Base-by-base conservation (phyloP, 352 stramenopile genomes). In the Globisporangium megalacanthum region DNA sequence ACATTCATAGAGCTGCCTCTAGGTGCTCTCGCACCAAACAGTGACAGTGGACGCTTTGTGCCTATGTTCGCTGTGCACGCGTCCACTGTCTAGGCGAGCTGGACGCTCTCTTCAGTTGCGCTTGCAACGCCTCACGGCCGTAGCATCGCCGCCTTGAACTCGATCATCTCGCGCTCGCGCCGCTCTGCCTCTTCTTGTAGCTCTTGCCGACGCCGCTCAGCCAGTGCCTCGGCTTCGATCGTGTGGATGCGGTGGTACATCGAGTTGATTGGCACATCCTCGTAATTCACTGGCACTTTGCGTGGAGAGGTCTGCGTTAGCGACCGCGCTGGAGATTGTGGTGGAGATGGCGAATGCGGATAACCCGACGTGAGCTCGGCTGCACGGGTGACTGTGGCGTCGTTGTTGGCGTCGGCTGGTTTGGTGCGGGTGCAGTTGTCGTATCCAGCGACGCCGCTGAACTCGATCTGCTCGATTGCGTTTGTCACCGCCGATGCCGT, bases 231-330 rank as follows among this genome's bases (percentile, higher is more conserved):
- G 46, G 83, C 64, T 42, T 85, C 66, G 8, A 73, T 73, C n/a
- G 69, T 56, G 55, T 86, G 80, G 36, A 88, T 67, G 46, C 80
- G 80, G 61, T 90, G 80, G 57, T 90, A 90, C 54, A 83, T 90
- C 33, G 76, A 86, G 52, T 77, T 75, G 54, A 90, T 90, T 11
- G 78, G 80, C 45, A 91, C 74, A 25, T 91, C 78, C 8, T 91
- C 80, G 29, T 55, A 74, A 56, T 59, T 75, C 10, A 60, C 49
- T 6, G 52, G 25, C 11, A 48, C 46, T 53, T 79, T 79, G 20
- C 42, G 52, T 7, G 54, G 66, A 31, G 67, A 63, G 19, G 52
- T 31, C 11, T 61, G 45, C 11, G 53, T 48, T 35, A 44, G 15
- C 13, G 14, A 6, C 4, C 17, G 39, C 52, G 52, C 20, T 2